Evolutionary conservation across 179 eudicot genomes (phyloP), one percentile per base, ranked within the genome.

Genomic region (Corrigiola litoralis): DNA sequence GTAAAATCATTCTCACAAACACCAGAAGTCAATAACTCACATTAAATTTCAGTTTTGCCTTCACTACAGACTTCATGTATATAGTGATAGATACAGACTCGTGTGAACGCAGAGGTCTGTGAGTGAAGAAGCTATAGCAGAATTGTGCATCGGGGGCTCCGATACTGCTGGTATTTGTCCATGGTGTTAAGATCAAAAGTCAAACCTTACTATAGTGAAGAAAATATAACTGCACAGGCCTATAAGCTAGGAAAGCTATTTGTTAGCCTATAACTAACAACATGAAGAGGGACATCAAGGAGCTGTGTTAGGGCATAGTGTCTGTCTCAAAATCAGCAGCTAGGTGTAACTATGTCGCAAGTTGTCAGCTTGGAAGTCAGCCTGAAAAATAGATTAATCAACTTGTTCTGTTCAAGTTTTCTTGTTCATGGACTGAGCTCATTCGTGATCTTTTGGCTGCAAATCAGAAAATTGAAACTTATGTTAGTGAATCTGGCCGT

Each of bases 401-500:
- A 67, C 50, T 70, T 71, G 61, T 55, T 7, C 50, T 69, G 25
- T 41, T 36, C 21, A 58, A 24, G 61, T 73, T 75, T 46, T 74
- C 75, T 59, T 62, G 70, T 31, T 52, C 75, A 29, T 33, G 66
- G 20, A 18, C 54, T 12, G 72, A 38, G 58, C 49, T 61, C 21
- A 6, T 65, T 46, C 45, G 45, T 46, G 63, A 50, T 34, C 72
- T 16, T 60, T 69, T 75, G 31, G 53, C 75, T 75, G 72, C 50
- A 53, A 41, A 47, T 61, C 41, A 38, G 5, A 42, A 21, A 48
- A 5, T 14, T 14, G n/a, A 33, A 47, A 17, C 24, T 31, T 14
- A 29, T 34, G 29, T 51, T 42, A 50, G 62, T 14, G 28, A 24
- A 21, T 29, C 6, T 2, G 31, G 24, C 5, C 17, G 10, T 31